These are phyloP conservation scores for Lizanozyma gosingica DNA, from an alignment of 1,139 yeast genomes.

Conservation along the genomic window DNA sequence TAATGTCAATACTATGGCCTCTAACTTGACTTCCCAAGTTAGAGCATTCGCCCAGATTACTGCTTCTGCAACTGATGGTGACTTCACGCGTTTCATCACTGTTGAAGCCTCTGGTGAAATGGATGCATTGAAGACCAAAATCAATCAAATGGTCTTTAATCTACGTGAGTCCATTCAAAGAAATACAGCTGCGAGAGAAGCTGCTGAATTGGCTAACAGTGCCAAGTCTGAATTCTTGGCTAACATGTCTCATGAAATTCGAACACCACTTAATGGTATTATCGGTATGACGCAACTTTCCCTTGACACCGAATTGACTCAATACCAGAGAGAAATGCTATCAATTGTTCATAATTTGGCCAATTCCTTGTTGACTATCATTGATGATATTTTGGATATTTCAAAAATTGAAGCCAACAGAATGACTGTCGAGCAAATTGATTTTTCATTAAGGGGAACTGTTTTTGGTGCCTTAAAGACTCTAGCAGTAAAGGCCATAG, in stretches of 20 bases:
- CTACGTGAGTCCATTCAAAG: conserved; percentile 83
- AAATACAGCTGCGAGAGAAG: conserved; percentile 88
- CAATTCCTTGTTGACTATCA: conserved; percentile 72
- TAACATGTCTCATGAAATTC: conserved; percentile 84
- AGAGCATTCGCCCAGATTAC: conserved; percentile 91
- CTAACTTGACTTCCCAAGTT: conserved; percentile 83
- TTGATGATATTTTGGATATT: conserved; percentile 83
- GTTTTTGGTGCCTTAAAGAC: conserved; percentile 86
- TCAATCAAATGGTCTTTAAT: conserved; percentile 85
- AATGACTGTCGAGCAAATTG: conserved; percentile 86
- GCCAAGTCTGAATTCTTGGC: conserved; percentile 91
- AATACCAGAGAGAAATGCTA: conserved; percentile 84
- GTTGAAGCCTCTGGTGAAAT: conserved; percentile 90
- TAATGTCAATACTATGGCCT: conserved; percentile 91
- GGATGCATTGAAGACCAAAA: conserved; percentile 87
- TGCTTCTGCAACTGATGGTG: conserved; percentile 92
- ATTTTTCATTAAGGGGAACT: conserved; percentile 75
- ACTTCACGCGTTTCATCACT: conserved; percentile 79
- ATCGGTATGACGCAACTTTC: conserved; percentile 90
- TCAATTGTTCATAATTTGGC: conserved; percentile 82
- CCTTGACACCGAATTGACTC: conserved; percentile 77
- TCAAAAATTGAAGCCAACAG: conserved; percentile 88
- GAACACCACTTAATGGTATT: conserved; percentile 90
- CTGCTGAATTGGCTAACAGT: conserved; percentile 82
- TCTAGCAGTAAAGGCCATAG: conserved; percentile 80